Conservation (phyloP, 2,329 filamentous ascomycete genomes). For the Colletotrichum euphorbiae region DNA sequence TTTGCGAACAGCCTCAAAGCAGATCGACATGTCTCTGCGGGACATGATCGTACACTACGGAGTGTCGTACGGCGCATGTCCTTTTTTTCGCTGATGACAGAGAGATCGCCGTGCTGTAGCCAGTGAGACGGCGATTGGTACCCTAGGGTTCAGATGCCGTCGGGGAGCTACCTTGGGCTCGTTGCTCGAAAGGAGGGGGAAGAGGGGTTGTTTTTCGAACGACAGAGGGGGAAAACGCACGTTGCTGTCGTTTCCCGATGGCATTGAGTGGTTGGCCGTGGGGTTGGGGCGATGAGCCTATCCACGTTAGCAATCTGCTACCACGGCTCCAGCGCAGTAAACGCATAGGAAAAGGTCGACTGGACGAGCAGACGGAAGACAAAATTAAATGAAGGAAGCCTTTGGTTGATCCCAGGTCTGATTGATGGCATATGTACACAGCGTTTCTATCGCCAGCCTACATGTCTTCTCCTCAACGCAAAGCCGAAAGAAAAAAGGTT, state of each 20-base stretch:
- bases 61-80: slow-evolving; percentile 20
- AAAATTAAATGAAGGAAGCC: neutral
- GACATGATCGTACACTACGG: neutral
- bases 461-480: slow-evolving; percentile 27
- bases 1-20: neutral
- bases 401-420: slow-evolving; percentile 36
- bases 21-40: slow-evolving; percentile 16
- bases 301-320: neutral
- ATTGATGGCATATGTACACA: slow-evolving; percentile 43
- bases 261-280: neutral
- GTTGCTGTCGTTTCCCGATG: neutral
- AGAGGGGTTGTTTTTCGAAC: neutral
- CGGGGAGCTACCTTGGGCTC: neutral
- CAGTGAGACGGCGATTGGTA: neutral
- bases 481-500: neutral
- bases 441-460: slow-evolving; percentile 39
- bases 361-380: neutral
- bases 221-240: neutral
- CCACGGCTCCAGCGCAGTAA: neutral
- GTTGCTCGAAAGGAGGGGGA: slow-evolving; percentile 1
- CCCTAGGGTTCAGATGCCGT: neutral
- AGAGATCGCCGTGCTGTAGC: neutral
- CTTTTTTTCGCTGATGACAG: neutral
- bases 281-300: neutral
- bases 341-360: neutral